Conservation (phyloP, 495 filamentous ascomycete genomes). For the Extremus antarcticus region DNA sequence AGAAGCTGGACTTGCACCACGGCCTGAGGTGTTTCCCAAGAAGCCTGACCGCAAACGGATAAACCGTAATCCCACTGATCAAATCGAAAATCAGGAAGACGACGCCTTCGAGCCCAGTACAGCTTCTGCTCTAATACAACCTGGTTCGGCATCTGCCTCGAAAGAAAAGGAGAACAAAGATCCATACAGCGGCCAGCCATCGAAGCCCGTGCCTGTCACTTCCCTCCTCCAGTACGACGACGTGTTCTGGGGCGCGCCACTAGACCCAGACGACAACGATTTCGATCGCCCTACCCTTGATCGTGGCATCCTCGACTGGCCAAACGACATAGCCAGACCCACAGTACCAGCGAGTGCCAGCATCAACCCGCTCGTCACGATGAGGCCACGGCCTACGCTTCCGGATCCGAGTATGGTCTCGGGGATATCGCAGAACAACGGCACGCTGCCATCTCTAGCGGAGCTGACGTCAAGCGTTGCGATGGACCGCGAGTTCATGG, state of each 20-base stretch:
- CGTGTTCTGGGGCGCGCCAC: slow-evolving; percentile 19
- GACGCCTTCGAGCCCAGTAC: no score
- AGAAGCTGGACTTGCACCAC: slow-evolving; percentile 29
- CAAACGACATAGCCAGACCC: slow-evolving; percentile 1
- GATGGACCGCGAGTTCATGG: not conserved
- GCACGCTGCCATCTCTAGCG: slow-evolving; percentile 9
- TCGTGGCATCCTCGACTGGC: slow-evolving; percentile 27
- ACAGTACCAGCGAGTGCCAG: not conserved
- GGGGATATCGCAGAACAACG: not conserved
- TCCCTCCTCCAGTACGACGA: slow-evolving; percentile 4
- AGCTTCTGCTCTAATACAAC: no score
- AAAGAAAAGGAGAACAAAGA: slow-evolving; percentile 5
- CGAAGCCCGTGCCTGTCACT: slow-evolving; percentile 5
- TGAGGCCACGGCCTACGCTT: slow-evolving; percentile 14
- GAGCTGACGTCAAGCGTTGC: not conserved
- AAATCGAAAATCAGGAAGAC: no score
- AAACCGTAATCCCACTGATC: no score
- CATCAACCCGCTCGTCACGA: slow-evolving; percentile 21
- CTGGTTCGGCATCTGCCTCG: no score
- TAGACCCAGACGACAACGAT: slow-evolving; percentile 17
- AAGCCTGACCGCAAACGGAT: slow-evolving; percentile 6
- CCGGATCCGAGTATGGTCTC: not conserved
- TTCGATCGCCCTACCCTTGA: slow-evolving; percentile 25
- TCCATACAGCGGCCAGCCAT: slow-evolving; percentile 1
- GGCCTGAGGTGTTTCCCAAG: slow-evolving; percentile 11